These are phyloP conservation scores for Paramecium primaurelia DNA, from an alignment of 73 alveolate genomes.

Conservation along the genomic window DNA sequence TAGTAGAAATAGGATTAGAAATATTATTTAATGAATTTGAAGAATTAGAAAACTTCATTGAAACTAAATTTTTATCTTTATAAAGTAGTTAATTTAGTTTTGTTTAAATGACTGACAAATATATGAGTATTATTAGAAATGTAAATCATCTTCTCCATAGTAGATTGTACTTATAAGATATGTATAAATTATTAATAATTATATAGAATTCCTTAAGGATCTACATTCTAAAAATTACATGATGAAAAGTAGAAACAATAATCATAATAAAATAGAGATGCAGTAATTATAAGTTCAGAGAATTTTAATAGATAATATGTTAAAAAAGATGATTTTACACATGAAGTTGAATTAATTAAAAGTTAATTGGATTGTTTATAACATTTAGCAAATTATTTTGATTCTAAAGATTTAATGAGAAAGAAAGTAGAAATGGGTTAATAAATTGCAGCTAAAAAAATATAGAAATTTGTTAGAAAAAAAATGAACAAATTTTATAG, in stretches of 20 bases:
- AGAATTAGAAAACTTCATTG: not conserved
- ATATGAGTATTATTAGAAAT: not conserved
- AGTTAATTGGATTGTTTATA: not conserved
- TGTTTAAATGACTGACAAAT: not conserved
- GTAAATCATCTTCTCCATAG: not conserved
- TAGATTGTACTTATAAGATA: slow-evolving; percentile 14
- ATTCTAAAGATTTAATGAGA: not conserved
- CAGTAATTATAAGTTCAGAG: not conserved
- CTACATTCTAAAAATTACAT: not conserved
- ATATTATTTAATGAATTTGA: not conserved
- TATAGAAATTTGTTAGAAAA: not conserved
- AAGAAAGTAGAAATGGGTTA: not conserved
- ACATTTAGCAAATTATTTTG: not conserved
- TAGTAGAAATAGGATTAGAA: not conserved
- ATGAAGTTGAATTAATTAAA: not conserved
- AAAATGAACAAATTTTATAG: slow-evolving; percentile 25
- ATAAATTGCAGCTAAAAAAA: slow-evolving; percentile 21
- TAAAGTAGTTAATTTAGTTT: not conserved
- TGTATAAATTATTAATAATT: not conserved
- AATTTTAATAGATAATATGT: slow-evolving; percentile 1
- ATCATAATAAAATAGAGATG: not conserved
- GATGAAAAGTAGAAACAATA: not conserved
- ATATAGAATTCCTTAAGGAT: not conserved
- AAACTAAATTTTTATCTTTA: not conserved
- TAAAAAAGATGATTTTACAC: slow-evolving; percentile 14